Evolutionary conservation across 768 basidiomycete genomes (phyloP).

Genomic region (Leccinum disarticulatum): DNA sequence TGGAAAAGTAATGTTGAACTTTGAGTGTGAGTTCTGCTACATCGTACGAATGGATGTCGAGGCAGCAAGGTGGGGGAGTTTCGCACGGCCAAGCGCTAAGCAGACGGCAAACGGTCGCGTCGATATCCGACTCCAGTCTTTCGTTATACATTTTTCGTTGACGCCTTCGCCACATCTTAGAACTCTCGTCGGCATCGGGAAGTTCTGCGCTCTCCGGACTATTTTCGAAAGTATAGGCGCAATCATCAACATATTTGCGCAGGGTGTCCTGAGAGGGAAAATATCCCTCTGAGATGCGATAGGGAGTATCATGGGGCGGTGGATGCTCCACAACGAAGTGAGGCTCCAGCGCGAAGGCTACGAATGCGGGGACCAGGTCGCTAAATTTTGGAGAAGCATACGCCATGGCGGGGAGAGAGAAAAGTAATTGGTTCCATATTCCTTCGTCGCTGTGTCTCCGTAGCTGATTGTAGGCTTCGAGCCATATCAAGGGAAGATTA

Average conservation of each 20-base stretch:
- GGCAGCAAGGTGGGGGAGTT: slow-evolving; percentile 7
- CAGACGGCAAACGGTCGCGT: slow-evolving; percentile 1
- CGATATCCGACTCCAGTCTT: slow-evolving; percentile 8
- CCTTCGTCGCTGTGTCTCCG: slow-evolving; percentile 6
- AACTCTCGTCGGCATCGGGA: neutral
- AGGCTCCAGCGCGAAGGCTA: slow-evolving; percentile 31
- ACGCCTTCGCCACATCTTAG: neutral
- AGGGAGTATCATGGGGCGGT: slow-evolving; percentile 15
- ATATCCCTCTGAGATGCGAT: slow-evolving; percentile 12
- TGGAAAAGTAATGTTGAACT: slow-evolving; percentile 6
- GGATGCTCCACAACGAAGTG: slow-evolving; percentile 12
- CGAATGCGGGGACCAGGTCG: slow-evolving; percentile 27
- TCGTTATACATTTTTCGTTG: slow-evolving; percentile 6
- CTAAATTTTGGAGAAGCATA: slow-evolving; percentile 20
- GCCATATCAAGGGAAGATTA: slow-evolving; percentile 22
- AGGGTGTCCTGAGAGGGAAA: slow-evolving; percentile 1
- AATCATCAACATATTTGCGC: neutral
- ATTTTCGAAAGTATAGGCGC: slow-evolving; percentile 1
- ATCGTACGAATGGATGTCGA: slow-evolving; percentile 5
- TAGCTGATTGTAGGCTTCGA: slow-evolving; percentile 30
- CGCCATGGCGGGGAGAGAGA: slow-evolving; percentile 34
- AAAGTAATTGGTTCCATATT: slow-evolving; percentile 26
- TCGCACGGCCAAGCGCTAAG: slow-evolving; percentile 21
- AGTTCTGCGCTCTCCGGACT: slow-evolving; percentile 15
- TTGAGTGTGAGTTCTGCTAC: neutral